Base-by-base conservation (phyloP, 495 filamentous ascomycete species). In the Umbilicaria muhlenbergii region DNA sequence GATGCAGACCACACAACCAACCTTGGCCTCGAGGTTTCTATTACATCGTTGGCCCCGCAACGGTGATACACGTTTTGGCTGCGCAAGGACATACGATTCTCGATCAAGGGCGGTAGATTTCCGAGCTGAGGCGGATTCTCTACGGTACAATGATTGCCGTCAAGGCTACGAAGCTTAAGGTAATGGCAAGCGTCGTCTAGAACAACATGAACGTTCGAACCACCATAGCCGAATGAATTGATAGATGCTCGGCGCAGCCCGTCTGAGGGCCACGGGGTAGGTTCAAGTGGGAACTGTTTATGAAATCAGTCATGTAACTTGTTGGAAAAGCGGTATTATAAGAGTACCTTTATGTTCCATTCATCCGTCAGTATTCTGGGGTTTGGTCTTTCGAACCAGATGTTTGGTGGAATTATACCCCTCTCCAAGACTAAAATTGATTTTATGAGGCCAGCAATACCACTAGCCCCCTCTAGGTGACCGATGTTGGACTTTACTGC, bases 381-480 rank as follows among this genome's bases (percentile, higher is more conserved):
- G 32, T 67, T 70, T 5, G 68, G 53, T 1, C 51, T 54, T 1
- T 63, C 38, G 11, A 74, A 59, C 18, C 61, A 53, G 3, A 73
- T 44, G 39, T 71, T 78, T 0, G 72, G 65, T 0, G 71, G 68
- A 12, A 76, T 60, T 0, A 53, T 37, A 11, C 46, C 48, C 32
- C 69, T 55, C 41, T 63, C 59, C 42, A 78, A 56, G 19, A 66
- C 58, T 21, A 68, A 48, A 3, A 66, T 53, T 3, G 67, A 63
- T 53, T 75, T 76, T 3, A 78, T 44, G 1, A 77, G 15, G 0
- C 68, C 71, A 6, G 74, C 74, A 36, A 75, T 43, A 5, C 71
- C 71, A 3, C 36, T 47, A 5, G 33, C 43, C 0, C 41, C 51
- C 36, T 56, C 47, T 1, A 57, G 43, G 19, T 60, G 57, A 8